Evolutionary conservation across 2,329 filamentous ascomycete species (phyloP), one percentile per base, ranked within the genome.

Genomic region (Phialophora expanda): DNA sequence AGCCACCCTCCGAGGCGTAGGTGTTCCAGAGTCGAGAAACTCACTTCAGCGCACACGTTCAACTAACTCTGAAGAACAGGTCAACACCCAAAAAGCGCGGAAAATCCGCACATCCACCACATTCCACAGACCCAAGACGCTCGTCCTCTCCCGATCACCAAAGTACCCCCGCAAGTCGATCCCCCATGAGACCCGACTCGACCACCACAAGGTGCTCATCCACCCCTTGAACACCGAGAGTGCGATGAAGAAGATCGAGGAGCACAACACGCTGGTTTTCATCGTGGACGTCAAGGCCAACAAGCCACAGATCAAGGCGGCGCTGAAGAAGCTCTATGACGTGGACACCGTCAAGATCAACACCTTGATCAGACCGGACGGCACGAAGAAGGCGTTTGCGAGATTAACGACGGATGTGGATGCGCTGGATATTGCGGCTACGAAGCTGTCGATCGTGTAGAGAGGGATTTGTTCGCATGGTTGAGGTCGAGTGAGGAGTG

Each of bases 201-300:
- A 99, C 85, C 91, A 94, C 85, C 91, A 93, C 88, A 97, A 96
- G 89, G 87, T 98, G 81, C 90, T 99, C 82, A 86, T 98, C 79
- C 92, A 97, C 89, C 95, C 95, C 74, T 88, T 99, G 80, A 99
- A 99, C 90, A 99, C 95, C 69, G 95, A 99, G 90, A 95, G 90
- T 79, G 95, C 96, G 78, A 98, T 99, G 94, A 99, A 99, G 92
- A 97, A 97, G 91, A 97, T 99, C 76, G 95, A 99, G 88, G 95
- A 99, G 90, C 93, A 99, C 89, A 99, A 99, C 89, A 99, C 95
- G 75, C 89, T 99, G 61, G 92, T 96, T 80, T 97, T 97, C 88
- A 96, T 97, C 76, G 92, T 96, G 79, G 91, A 97, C 76, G 85
- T 94, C 82, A 96, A 96, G 90, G 89, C 94, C 82, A 99, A 99